A percentile compares a stretch with the other conserved stretches of the same genome.
Conservation (phyloP, 2,329 filamentous ascomycete genomes). For the Beauveria australis region DNA sequence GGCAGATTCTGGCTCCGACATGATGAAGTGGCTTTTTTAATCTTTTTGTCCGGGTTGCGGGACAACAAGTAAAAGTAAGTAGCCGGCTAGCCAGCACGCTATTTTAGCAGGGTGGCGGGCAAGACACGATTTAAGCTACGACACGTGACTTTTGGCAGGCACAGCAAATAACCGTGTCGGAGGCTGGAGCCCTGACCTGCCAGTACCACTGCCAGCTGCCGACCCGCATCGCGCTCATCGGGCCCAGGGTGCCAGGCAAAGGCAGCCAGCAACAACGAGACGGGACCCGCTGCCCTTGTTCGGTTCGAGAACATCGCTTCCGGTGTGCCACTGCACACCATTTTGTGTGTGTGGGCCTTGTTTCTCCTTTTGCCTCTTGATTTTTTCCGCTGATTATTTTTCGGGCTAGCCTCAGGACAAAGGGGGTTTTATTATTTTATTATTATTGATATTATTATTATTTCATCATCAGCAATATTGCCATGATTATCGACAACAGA, state of each 20-base stretch:
- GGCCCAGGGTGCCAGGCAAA: neutral
- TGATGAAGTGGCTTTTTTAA: neutral
- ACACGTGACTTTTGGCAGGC: neutral
- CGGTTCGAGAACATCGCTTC: constrained; percentile 11
- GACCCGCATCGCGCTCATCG: constrained; percentile 4
- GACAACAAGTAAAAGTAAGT: too few relatives aligned
- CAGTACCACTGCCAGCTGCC: neutral
- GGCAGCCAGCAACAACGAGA: neutral
- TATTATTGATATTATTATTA: neutral
- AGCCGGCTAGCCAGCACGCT: too few relatives aligned
- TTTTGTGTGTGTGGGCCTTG: neutral
- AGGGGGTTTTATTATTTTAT: neutral
- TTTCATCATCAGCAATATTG: too few relatives aligned
- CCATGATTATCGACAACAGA: too few relatives aligned
- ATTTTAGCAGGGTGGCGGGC: too few relatives aligned
- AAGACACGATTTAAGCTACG: neutral
- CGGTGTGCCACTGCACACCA: neutral
- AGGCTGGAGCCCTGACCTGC: neutral
- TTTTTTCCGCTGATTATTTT: neutral
- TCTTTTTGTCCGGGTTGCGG: too few relatives aligned
- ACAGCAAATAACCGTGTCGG: neutral
- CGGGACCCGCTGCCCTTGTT: constrained; percentile 8
- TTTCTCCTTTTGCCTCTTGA: neutral
- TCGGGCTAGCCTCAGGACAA: too few relatives aligned
- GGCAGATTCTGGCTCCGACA: neutral